Base-by-base conservation (phyloP, 345 rosid species). In the Lagerstroemia speciosa region DNA sequence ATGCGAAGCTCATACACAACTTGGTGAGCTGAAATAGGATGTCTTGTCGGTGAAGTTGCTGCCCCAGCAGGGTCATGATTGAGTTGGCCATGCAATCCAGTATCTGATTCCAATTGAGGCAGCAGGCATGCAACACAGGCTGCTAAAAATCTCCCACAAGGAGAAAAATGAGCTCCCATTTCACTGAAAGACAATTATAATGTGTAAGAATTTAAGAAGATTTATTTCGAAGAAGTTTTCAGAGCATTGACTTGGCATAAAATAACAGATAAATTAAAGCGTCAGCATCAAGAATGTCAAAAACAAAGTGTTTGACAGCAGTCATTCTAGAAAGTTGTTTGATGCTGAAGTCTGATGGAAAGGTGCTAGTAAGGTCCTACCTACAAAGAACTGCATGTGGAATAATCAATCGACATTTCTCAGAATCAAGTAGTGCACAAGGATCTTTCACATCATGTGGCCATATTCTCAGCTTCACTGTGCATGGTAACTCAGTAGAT, bases 111-210 rank as follows among this genome's bases (percentile, higher is more conserved):
- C 69, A 73, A 34, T 67, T 84, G 85, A 75, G 97, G 97, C 70
- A 91, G 86, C 82, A 86, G 80, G 72, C 98, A 93, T 67, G 96
- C 96, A 73, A 93, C 96, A 84, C 98, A 93, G 14, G 97, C 97
- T 72, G 97, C 97, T 77, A 93, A 84, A 77, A 82, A 93, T 85
- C 85, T 89, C 83, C 97, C 97, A 65, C 98, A 93, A n/a, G 98
- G 98, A 14, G 98, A 93, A 80, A 93, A 91, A 80, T 93, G 98
- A 20, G 98, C 94, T 58, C 98, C 98, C 98, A 93, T 93, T 79
- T 93, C 98, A 87, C 98, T 91, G 89, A 82, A 78, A 73, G 38
- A 38, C 37, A 52, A 52, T 9, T 43, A 43, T 14, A 61, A 62
- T 16, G 27, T 27, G 31, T 30, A 30, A 40, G 29, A 37, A 38